phyloP scores from a whole-genome alignment of 371 early-diverging fungal genomes.

The Mortierella sp. region DNA sequence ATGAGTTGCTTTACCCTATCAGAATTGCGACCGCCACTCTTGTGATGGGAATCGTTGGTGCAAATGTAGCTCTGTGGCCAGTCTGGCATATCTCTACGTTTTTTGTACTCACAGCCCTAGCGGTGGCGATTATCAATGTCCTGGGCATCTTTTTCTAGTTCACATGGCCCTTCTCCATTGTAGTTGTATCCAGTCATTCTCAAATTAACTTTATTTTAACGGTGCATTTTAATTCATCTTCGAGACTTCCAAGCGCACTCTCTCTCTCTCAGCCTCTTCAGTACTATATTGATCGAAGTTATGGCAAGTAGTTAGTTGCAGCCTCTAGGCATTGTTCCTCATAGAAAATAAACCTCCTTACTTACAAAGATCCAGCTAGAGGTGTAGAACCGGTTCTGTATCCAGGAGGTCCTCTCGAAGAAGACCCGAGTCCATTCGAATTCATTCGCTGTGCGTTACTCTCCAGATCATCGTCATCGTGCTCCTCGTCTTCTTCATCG shows the following conservation, averaged over 20 bases:
- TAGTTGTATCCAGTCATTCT: background rate
- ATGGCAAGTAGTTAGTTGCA: background rate
- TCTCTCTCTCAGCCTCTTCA: constrained; percentile 42
- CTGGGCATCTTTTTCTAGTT: constrained; percentile 43
- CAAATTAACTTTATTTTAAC: constrained; percentile 1
- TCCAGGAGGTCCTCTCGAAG: constrained; percentile 29
- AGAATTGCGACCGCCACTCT: constrained; percentile 35
- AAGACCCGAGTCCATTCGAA: constrained; percentile 21
- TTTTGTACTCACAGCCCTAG: constrained; percentile 30
- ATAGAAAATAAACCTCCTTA: background rate
- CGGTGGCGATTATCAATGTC: constrained; percentile 35
- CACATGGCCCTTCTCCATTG: background rate
- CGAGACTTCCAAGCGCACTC: constrained; percentile 44
- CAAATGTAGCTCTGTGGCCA: constrained; percentile 49
- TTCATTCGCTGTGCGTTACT: constrained; percentile 14
- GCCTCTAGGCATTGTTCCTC: background rate
- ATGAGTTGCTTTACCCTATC: constrained; percentile 44
- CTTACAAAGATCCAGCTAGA: constrained; percentile 20
- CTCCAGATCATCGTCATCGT: constrained; percentile 23
- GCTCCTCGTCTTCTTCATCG: constrained; percentile 63
- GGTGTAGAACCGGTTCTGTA: constrained; percentile 1
- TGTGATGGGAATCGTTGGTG: constrained; percentile 29
- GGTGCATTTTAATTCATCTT: constrained; percentile 44
- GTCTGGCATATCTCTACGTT: constrained; percentile 51
- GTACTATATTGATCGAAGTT: constrained; percentile 5